Evolutionary conservation across 2,329 filamentous ascomycete species (phyloP).

Genomic region (Stachybotrys chartarum): DNA sequence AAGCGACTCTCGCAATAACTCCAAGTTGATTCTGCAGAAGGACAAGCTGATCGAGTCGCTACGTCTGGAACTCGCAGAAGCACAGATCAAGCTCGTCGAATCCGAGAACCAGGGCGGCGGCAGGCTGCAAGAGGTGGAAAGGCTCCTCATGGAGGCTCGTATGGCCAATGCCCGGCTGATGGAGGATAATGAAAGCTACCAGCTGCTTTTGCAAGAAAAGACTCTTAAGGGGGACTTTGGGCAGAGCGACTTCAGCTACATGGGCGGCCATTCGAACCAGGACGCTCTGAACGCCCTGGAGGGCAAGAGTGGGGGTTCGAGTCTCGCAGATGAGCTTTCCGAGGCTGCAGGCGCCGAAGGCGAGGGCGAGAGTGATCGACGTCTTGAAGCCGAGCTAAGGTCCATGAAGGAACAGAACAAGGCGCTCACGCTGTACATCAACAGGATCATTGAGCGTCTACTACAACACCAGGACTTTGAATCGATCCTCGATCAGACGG

Average conservation of each 20-base stretch:
- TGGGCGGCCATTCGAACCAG: conserved; percentile 50
- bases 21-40: conserved; percentile 86
- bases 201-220: conserved; percentile 87
- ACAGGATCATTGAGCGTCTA: conserved; percentile 95
- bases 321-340: conserved; percentile 83
- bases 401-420: conserved; percentile 90
- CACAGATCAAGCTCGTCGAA: conserved; percentile 91
- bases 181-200: conserved; percentile 98
- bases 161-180: conserved; percentile 94
- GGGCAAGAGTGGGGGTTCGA: conserved; percentile 45
- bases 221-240: conserved; percentile 91
- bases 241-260: conserved; percentile 72
- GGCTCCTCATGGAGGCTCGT: conserved; percentile 79
- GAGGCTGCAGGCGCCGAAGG: conserved; percentile 43
- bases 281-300: conserved; percentile 59
- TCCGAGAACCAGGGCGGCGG: conserved; percentile 89
- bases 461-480: conserved; percentile 94
- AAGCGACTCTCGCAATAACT: conserved; percentile 84
- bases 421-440: conserved; percentile 93
- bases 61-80: conserved; percentile 85
- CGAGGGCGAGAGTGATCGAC: conserved; percentile 55
- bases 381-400: conserved; percentile 72
- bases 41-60: conserved; percentile 93
- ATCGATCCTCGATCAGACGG: conserved; percentile 78
- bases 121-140: conserved; percentile 82